Percentiles rank a stretch among this genome's conserved stretches.
phyloP scores from a whole-genome alignment of 176 grass and related monocot species.

The Alloteropsis semialata region DNA sequence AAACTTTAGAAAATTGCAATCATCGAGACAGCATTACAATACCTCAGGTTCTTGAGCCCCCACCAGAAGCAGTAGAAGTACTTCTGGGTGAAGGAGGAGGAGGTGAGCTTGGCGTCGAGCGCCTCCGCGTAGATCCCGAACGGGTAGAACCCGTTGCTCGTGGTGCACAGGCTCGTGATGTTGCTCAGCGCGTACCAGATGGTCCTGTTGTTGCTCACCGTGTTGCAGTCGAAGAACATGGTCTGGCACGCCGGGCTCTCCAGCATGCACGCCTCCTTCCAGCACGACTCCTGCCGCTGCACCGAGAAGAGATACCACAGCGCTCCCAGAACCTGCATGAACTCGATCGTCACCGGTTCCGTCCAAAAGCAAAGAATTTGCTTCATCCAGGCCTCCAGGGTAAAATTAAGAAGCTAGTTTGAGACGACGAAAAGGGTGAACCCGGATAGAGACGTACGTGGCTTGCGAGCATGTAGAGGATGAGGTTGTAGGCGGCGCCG shows the following conservation, averaged over 20 bases:
- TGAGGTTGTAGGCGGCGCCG: slow-evolving; percentile 90
- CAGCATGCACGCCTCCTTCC: slow-evolving; percentile 63
- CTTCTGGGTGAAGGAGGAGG: slow-evolving; percentile 77
- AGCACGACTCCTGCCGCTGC: slow-evolving; percentile 74
- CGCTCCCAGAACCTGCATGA: slow-evolving; percentile 70
- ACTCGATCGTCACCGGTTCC: no score
- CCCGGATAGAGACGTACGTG: slow-evolving; percentile 44
- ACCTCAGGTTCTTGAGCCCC: slow-evolving; percentile 97
- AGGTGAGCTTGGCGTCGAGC: slow-evolving; percentile 54
- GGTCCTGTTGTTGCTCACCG: slow-evolving; percentile 22
- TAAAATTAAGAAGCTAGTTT: background rate
- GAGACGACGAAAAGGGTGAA: no score
- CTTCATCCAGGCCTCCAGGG: no score
- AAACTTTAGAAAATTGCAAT: background rate
- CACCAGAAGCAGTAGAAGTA: slow-evolving; percentile 99
- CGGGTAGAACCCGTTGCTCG: slow-evolving; percentile 59
- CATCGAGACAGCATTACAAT: no score
- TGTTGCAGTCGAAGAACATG: slow-evolving; percentile 70
- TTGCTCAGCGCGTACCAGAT: slow-evolving; percentile 60
- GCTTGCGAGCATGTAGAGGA: slow-evolving; percentile 98
- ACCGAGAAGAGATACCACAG: slow-evolving; percentile 95
- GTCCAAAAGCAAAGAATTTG: no score
- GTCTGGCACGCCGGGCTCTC: slow-evolving; percentile 56
- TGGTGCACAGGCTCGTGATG: slow-evolving; percentile 49
- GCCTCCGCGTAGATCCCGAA: slow-evolving; percentile 89